Conservation (phyloP, 257 asterid species). For the Solanum chaucha region DNA sequence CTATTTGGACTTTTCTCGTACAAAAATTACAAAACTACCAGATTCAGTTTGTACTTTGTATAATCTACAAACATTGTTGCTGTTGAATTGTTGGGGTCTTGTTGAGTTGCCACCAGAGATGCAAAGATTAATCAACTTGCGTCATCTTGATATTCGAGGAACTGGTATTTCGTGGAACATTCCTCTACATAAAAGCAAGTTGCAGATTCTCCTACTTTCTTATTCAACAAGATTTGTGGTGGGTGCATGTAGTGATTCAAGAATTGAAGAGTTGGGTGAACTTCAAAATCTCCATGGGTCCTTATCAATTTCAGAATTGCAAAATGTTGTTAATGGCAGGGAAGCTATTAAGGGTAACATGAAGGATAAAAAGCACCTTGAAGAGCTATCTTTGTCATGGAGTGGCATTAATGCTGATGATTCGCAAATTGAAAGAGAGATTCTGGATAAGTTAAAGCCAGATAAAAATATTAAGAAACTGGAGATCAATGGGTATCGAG, state of each 20-base stretch:
- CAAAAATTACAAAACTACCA: constrained; percentile 32
- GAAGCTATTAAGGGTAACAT: background rate
- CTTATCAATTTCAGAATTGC: background rate
- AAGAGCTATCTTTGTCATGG: background rate
- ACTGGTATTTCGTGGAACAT: too few species aligned
- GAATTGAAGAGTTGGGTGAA: background rate
- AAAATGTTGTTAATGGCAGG: background rate
- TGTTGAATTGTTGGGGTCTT: background rate
- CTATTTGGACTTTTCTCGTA: constrained; percentile 16
- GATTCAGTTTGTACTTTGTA: constrained; percentile 25
- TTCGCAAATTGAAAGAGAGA: too few species aligned
- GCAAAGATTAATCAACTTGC: too few species aligned
- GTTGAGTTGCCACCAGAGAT: background rate
- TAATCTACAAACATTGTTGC: constrained; percentile 13
- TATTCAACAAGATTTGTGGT: background rate
- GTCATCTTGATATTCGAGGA: too few species aligned
- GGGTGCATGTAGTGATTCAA: background rate
- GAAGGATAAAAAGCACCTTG: background rate
- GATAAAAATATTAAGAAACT: constrained; percentile 33
- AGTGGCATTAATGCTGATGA: background rate
- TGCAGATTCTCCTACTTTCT: background rate
- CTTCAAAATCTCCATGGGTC: background rate
- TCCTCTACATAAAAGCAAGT: background rate
- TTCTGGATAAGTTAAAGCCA: too few species aligned
- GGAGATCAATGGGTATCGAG: constrained; percentile 39